Conservation (phyloP, 352 stramenopile species). For the Globisporangium cederbergense region DNA sequence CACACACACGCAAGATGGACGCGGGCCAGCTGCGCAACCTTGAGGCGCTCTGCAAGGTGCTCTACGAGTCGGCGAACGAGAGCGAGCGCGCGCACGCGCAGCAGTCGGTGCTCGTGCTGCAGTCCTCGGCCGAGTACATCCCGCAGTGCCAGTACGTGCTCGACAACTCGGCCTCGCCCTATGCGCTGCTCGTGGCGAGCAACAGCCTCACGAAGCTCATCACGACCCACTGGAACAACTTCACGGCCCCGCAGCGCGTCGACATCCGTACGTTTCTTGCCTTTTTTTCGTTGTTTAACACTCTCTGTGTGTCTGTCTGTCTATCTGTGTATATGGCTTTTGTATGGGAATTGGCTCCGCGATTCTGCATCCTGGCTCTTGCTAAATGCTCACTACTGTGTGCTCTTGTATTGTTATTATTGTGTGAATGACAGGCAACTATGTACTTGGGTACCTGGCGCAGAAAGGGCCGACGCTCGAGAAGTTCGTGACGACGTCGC, state of each 20-base stretch:
- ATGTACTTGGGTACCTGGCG: slow-evolving; percentile 96
- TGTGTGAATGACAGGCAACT: slow-evolving; percentile 78
- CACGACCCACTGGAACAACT: slow-evolving; percentile 95
- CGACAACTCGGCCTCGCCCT: slow-evolving; percentile 94
- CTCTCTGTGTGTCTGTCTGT: slow-evolving; percentile 4
- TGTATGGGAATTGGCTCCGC: not conserved
- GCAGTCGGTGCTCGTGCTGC: slow-evolving; percentile 79
- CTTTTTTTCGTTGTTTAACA: not conserved
- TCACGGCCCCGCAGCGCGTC: slow-evolving; percentile 82
- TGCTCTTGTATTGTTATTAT: not conserved
- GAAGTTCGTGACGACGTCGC: slow-evolving; percentile 93
- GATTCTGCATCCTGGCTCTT: not conserved
- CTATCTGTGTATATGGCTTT: not conserved
- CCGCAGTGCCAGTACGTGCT: slow-evolving; percentile 99
- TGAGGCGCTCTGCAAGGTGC: slow-evolving; percentile 70
- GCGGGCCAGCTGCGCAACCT: slow-evolving; percentile 72
- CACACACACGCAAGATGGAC: slow-evolving; percentile 43
- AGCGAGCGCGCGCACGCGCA: slow-evolving; percentile 71
- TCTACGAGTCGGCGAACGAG: slow-evolving; percentile 81
- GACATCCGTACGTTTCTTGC: slow-evolving; percentile 83
- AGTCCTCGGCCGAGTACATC: slow-evolving; percentile 96
- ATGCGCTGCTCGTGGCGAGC: slow-evolving; percentile 95
- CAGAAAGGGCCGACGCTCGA: slow-evolving; percentile 93
- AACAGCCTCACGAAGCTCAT: slow-evolving; percentile 97
- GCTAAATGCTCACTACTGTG: not conserved